A percentile compares a stretch with the other conserved stretches of the same genome.
These are phyloP conservation scores for Rhizopogon salebrosus DNA, from an alignment of 768 basidiomycete species.

Conservation along the genomic window DNA sequence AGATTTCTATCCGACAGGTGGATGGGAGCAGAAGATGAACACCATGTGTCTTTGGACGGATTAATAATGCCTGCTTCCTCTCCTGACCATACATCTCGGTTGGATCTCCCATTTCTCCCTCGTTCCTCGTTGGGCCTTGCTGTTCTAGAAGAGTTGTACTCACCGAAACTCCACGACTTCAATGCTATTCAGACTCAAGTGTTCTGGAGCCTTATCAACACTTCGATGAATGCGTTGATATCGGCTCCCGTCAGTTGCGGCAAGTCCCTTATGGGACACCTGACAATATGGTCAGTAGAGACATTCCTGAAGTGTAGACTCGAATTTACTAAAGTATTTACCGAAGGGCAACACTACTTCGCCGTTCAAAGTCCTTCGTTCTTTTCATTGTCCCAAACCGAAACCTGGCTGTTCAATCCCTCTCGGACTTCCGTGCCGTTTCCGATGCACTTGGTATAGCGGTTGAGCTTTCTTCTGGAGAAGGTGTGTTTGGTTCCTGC, in stretches of 20 bases:
- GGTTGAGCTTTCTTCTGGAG: conserved; percentile 28
- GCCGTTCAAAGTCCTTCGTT: conserved; percentile 45
- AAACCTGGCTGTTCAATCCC: conserved; percentile 49
- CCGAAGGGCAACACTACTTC: conserved; percentile 50
- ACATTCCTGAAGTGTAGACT: background rate
- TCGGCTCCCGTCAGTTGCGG: conserved; percentile 80
- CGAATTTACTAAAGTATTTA: conserved; percentile 3
- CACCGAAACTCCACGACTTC: conserved; percentile 47
- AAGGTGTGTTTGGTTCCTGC: conserved; percentile 30
- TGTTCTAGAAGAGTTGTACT: conserved; percentile 40
- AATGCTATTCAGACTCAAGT: conserved; percentile 88
- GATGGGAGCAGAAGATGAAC: conserved; percentile 84
- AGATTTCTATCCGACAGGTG: conserved; percentile 86
- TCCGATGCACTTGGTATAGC: conserved; percentile 34
- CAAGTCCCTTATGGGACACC: conserved; percentile 69
- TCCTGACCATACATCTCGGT: conserved; percentile 50
- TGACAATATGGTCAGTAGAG: conserved; percentile 63
- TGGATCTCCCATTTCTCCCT: conserved; percentile 74
- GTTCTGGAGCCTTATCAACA: conserved; percentile 77
- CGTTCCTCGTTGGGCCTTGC: conserved; percentile 45
- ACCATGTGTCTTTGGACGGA: conserved; percentile 54
- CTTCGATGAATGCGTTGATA: conserved; percentile 61
- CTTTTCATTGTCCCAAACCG: conserved; percentile 61
- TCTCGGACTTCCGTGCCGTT: conserved; percentile 45
- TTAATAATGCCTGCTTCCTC: conserved; percentile 71